Base-by-base conservation (phyloP, 345 rosid genomes). In the Aquilaria sinensis region DNA sequence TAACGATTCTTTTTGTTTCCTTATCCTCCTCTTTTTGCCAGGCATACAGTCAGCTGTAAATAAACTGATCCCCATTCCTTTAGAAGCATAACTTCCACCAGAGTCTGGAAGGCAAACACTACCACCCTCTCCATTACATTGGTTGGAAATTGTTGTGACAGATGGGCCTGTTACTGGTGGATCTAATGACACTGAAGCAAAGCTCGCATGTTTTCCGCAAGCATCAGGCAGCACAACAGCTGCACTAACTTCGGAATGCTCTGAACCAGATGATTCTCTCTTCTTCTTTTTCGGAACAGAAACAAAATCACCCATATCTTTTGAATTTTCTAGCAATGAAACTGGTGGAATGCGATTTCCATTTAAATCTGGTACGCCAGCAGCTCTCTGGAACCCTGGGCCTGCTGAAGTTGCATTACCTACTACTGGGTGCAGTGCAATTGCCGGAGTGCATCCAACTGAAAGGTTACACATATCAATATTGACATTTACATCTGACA, bases 331-430 rank as follows among this genome's bases (percentile, higher is more conserved):
- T 11, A 34, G 69, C 64, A 52, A 16, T 16, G 37, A 47, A 65
- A 51, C 50, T 3, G 59, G 54, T 13, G 23, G 47, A 47, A 63
- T 15, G 63, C 74, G 75, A 68, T 58, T 72, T 47, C 76, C 67
- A 77, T 85, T 88, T 68, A 85, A 70, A 75, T 85, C 92, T 0
- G 87, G 89, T 68, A 88, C 75, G 75, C 62, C 53, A 34, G 64
- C 62, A 13, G 65, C 60, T 64, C 71, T 66, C 54, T 53, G 75
- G 65, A 58, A 57, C 51, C 63, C 65, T 52, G 46, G 32, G 66
- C 46, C 69, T 48, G 12, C 58, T 9, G 56, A 15, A 52, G 12
- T 55, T 65, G 64, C 45, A n/a, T 68, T 69, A 57, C 31, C 67
- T 1, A 55, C 64, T 31, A 65, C 52, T 49, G 74, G 53, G 12